phyloP scores from a whole-genome alignment of 2,329 filamentous ascomycete genomes.

The Rutstroemia sydowiana region DNA sequence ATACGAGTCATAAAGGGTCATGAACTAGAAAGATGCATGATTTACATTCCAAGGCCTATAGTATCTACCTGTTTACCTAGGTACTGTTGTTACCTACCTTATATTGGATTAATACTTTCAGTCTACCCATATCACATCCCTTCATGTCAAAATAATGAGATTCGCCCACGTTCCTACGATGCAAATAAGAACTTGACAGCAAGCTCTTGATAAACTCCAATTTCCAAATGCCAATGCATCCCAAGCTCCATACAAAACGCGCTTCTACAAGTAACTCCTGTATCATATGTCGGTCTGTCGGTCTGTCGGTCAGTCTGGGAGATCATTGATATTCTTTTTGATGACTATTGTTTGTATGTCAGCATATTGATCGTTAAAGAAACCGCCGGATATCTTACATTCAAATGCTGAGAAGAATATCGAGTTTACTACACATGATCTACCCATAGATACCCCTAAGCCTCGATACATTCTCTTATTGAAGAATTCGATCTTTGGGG shows the following conservation, averaged over 20 bases:
- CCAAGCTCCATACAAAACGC: constrained; percentile 7
- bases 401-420: constrained; percentile 89
- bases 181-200: neutral
- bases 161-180: neutral
- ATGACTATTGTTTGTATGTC: constrained; percentile 37
- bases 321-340: constrained; percentile 50
- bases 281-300: constrained; percentile 5
- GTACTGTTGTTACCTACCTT: too few relatives aligned
- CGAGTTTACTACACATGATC: constrained; percentile 76
- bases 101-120: too few relatives aligned
- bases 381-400: too few relatives aligned
- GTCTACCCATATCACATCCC: neutral
- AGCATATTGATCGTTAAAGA: too few relatives aligned
- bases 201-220: constrained; percentile 3
- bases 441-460: constrained; percentile 73
- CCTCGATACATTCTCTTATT: constrained; percentile 74
- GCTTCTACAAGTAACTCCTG: constrained; percentile 7
- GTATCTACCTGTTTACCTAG: too few relatives aligned
- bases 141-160: neutral
- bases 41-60: too few relatives aligned
- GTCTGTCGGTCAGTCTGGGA: constrained; percentile 24
- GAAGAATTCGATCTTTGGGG: constrained; percentile 71
- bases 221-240: constrained; percentile 5
- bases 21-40: too few relatives aligned
- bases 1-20: too few relatives aligned